A percentile compares a stretch with the other conserved stretches of the same genome.
Evolutionary conservation across 768 basidiomycete species (phyloP).

Genomic region (Mycena rosella): DNA sequence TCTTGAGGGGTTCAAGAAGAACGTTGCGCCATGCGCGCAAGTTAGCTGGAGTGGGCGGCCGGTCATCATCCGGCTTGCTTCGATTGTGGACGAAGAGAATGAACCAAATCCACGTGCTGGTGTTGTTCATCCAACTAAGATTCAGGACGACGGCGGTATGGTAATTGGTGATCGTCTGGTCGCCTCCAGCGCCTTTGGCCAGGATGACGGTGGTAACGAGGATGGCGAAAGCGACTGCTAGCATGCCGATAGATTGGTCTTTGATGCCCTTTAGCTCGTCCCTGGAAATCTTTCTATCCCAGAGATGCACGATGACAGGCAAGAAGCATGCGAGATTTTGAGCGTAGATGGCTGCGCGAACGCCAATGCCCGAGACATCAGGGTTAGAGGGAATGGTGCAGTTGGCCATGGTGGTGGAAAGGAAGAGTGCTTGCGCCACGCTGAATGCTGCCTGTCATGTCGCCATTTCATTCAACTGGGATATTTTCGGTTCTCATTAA

Average conservation of each 20-base stretch:
- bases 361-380: constrained; percentile 4
- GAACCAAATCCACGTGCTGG: constrained; percentile 11
- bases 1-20: background rate
- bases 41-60: background rate
- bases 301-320: background rate
- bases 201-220: constrained; percentile 4
- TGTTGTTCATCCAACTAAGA: too few species aligned
- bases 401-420: background rate
- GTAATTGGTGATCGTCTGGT: background rate
- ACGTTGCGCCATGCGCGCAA: background rate
- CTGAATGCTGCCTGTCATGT: too few species aligned
- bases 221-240: constrained; percentile 1
- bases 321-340: constrained; percentile 7
- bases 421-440: background rate
- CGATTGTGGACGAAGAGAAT: background rate
- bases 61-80: background rate
- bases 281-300: background rate
- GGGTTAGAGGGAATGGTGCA: constrained; percentile 6
- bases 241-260: constrained; percentile 12
- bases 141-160: constrained; percentile 1
- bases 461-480: too few species aligned
- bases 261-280: constrained; percentile 1
- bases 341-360: too few species aligned
- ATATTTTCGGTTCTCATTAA: too few species aligned
- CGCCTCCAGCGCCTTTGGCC: background rate